phyloP scores from a whole-genome alignment of 2,329 filamentous ascomycete species.

The Aureobasidium sp. region DNA sequence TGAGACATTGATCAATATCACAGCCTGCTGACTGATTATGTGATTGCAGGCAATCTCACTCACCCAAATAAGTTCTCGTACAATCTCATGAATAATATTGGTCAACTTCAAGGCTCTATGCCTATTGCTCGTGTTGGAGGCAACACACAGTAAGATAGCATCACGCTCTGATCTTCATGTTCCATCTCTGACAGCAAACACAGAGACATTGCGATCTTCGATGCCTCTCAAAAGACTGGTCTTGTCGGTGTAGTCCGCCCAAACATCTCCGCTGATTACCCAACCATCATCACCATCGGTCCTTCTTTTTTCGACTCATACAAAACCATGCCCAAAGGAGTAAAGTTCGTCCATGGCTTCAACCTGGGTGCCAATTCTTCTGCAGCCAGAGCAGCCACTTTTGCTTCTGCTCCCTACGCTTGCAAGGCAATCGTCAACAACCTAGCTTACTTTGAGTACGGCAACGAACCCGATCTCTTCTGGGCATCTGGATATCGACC shows the following conservation, averaged over 20 bases:
- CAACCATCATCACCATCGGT: constrained; percentile 51
- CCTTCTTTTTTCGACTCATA: constrained; percentile 57
- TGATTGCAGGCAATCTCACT: constrained; percentile 39
- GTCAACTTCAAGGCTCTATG: constrained; percentile 44
- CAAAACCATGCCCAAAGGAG: constrained; percentile 41
- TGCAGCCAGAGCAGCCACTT: constrained; percentile 42
- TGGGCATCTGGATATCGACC: constrained; percentile 45
- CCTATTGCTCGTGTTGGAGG: constrained; percentile 56
- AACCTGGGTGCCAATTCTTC: constrained; percentile 48
- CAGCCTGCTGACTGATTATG: not conserved
- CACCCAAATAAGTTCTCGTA: constrained; percentile 52
- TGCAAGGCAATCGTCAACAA: constrained; percentile 47
- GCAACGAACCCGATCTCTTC: constrained; percentile 56
- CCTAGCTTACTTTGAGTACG: constrained; percentile 52
- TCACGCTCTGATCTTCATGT: no score
- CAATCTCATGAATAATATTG: constrained; percentile 50
- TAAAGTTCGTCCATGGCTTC: constrained; percentile 54
- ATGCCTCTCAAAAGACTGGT: constrained; percentile 41
- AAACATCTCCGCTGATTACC: constrained; percentile 47
- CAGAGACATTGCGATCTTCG: constrained; percentile 52
- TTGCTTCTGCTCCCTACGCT: constrained; percentile 46
- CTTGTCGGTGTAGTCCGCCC: constrained; percentile 46
- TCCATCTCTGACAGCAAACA: not conserved
- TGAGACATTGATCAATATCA: no score
- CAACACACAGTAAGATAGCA: constrained; percentile 47